Evolutionary conservation across 1,284 basidiomycete species (phyloP).

Genomic region (Sporisorium sorghi): DNA sequence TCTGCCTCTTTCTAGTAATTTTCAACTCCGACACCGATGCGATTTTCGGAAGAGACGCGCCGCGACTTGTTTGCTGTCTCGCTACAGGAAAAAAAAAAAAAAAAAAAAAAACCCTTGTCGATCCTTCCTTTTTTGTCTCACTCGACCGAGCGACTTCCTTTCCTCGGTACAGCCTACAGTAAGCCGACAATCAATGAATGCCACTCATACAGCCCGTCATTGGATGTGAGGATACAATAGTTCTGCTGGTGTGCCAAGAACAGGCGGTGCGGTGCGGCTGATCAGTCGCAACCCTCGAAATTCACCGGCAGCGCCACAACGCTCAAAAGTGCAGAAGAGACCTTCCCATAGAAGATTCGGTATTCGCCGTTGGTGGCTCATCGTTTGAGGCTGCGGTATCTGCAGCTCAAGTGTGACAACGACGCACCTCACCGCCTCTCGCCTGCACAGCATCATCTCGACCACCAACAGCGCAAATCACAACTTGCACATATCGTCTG

Average conservation of each 20-base stretch:
- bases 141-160: neutral
- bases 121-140: neutral
- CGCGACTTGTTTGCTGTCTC: conserved; percentile 1
- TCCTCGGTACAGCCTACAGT: neutral
- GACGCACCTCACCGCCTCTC: neutral
- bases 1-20: neutral
- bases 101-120: neutral
- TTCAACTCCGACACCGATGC: conserved; percentile 11
- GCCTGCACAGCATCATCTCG: neutral
- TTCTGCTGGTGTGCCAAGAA: neutral
- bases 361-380: neutral
- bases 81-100: too few relatives aligned
- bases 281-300: neutral
- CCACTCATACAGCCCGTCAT: too few relatives aligned
- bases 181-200: too few relatives aligned
- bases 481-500: neutral
- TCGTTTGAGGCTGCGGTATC: neutral
- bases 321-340: neutral
- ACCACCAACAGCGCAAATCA: neutral
- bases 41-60: too few relatives aligned
- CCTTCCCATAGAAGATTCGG: neutral
- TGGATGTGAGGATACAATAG: too few relatives aligned
- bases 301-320: neutral
- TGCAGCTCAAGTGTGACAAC: neutral
- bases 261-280: neutral